phyloP scores from a whole-genome alignment of 2,329 filamentous ascomycete genomes.

The Penicillium digitatum region DNA sequence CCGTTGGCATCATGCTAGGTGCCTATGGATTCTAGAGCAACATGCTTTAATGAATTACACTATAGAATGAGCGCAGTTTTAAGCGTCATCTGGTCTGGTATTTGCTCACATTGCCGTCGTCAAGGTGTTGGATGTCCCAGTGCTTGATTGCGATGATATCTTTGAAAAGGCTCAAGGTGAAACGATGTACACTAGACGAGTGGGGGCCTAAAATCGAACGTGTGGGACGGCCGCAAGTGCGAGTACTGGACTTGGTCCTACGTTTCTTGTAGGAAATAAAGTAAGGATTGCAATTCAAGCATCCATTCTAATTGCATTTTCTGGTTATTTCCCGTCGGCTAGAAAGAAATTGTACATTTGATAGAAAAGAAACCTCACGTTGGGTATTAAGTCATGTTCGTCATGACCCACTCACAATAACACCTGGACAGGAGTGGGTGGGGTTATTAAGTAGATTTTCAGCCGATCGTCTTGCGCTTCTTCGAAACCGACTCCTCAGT shows the following conservation, averaged over 20 bases:
- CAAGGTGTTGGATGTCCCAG: not conserved
- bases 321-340: not conserved
- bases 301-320: not conserved
- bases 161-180: not conserved
- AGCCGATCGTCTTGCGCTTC: slow-evolving; percentile 31
- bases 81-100: not conserved
- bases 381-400: not conserved
- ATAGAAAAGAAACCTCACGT: not conserved
- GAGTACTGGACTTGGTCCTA: not conserved
- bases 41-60: not conserved
- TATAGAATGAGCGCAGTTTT: not conserved
- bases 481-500: slow-evolving; percentile 36
- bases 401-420: not conserved
- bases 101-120: not conserved
- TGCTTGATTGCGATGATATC: not conserved
- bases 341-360: not conserved
- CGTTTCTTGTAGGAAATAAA: not conserved
- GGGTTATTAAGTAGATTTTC: not conserved
- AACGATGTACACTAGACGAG: not conserved
- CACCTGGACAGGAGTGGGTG: not conserved
- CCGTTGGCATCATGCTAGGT: not conserved
- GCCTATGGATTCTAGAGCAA: not conserved
- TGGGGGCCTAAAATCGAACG: not conserved
- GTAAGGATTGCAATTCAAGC: not conserved
- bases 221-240: not conserved